A percentile compares a stretch with the other conserved stretches of the same genome.
Conservation (phyloP, 345 rosid species). For the Eucalyptus sp. region DNA sequence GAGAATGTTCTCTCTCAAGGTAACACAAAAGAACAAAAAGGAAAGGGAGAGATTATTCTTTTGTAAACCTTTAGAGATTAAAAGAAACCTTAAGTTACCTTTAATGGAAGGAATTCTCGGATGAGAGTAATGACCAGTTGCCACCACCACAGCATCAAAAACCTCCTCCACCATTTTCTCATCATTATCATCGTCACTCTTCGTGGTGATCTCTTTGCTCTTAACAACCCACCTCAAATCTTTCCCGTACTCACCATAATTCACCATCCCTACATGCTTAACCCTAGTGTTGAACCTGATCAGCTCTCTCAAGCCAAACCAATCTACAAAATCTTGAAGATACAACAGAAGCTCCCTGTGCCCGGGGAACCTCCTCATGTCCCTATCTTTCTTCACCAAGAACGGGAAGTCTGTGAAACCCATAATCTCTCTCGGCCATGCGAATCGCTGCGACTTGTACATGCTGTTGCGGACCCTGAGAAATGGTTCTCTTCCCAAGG, state of each 20-base stretch:
- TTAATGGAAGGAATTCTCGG: constrained; percentile 69
- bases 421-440: constrained; percentile 78
- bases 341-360: constrained; percentile 73
- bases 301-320: constrained; percentile 57
- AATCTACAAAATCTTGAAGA: constrained; percentile 57
- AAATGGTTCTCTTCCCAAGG: constrained; percentile 26
- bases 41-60: neutral
- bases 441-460: constrained; percentile 53
- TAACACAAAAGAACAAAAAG: neutral
- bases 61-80: neutral
- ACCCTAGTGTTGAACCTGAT: constrained; percentile 71
- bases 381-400: constrained; percentile 60
- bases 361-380: constrained; percentile 74
- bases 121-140: constrained; percentile 74
- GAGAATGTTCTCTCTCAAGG: neutral
- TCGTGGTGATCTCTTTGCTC: constrained; percentile 14
- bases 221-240: constrained; percentile 61
- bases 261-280: constrained; percentile 58
- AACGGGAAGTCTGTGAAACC: constrained; percentile 85
- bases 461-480: constrained; percentile 66
- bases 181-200: neutral
- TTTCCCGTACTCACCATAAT: constrained; percentile 19
- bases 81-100: constrained; percentile 22
- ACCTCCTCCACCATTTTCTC: constrained; percentile 49
- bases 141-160: constrained; percentile 85